Conservation (phyloP, 495 filamentous ascomycete species). For the Penicillium riverlandense region DNA sequence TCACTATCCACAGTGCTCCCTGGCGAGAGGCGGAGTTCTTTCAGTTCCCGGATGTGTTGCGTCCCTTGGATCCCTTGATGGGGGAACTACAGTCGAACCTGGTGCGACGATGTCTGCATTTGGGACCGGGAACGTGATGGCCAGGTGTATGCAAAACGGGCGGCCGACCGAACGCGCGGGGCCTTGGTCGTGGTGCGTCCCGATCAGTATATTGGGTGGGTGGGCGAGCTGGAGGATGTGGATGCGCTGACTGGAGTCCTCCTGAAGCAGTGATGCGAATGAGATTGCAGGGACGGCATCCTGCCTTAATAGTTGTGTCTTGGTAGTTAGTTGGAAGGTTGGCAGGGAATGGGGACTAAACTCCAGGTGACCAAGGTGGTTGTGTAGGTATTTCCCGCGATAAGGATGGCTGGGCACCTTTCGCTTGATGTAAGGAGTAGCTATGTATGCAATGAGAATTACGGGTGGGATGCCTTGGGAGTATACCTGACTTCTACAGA, state of each 20-base stretch:
- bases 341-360: no score
- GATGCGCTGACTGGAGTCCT: neutral
- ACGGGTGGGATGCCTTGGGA: no score
- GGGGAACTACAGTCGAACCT: constrained; percentile 62
- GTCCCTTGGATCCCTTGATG: constrained; percentile 40
- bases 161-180: constrained; percentile 50
- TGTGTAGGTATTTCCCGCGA: no score
- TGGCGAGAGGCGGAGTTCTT: constrained; percentile 44
- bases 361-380: no score
- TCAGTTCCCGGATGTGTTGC: constrained; percentile 51
- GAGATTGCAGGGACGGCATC: no score
- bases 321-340: no score
- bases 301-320: no score
- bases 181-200: constrained; percentile 52
- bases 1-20: constrained; percentile 50
- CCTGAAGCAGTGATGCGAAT: no score
- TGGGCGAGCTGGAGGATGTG: constrained; percentile 49
- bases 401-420: no score
- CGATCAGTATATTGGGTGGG: constrained; percentile 59
- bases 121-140: constrained; percentile 50
- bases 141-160: constrained; percentile 54
- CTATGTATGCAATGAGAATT: no score
- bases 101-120: constrained; percentile 53
- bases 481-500: no score
- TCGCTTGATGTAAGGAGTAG: no score